phyloP scores from a whole-genome alignment of 805 yeast species.

The Candida patagonica region DNA sequence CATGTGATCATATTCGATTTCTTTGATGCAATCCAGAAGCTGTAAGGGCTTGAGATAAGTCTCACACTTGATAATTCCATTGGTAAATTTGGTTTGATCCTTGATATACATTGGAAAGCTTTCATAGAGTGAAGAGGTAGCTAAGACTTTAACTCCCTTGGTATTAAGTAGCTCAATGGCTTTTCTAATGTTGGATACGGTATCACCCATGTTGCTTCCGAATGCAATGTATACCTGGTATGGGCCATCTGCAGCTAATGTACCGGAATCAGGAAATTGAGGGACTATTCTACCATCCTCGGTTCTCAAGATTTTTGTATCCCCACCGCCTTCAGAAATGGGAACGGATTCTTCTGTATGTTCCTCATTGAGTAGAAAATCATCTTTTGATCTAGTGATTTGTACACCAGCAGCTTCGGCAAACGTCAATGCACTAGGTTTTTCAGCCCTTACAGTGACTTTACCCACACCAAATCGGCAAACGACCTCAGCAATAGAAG shows the following conservation, averaged over 20 bases:
- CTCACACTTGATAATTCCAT: constrained; percentile 66
- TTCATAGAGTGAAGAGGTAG: constrained; percentile 71
- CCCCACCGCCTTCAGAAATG: background rate
- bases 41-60: constrained; percentile 59
- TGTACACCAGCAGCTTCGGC: constrained; percentile 90
- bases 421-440: constrained; percentile 80
- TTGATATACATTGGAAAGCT: constrained; percentile 88
- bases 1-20: constrained; percentile 66
- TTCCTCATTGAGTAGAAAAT: constrained; percentile 24
- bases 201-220: constrained; percentile 81
- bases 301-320: too few relatives aligned
- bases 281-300: constrained; percentile 6
- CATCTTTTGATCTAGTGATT: constrained; percentile 40
- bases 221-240: constrained; percentile 72
- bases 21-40: constrained; percentile 52
- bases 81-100: constrained; percentile 73
- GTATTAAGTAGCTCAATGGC: constrained; percentile 43
- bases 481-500: constrained; percentile 54
- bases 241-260: constrained; percentile 7
- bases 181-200: constrained; percentile 45
- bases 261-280: constrained; percentile 18
- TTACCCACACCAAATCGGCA: constrained; percentile 35
- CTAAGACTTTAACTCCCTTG: constrained; percentile 38
- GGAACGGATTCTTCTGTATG: background rate
- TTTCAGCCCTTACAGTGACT: constrained; percentile 56